Percentiles rank a stretch among this genome's conserved stretches.
Evolutionary conservation across 2,329 filamentous ascomycete species (phyloP).

Genomic region (Incumbomyces lentus): DNA sequence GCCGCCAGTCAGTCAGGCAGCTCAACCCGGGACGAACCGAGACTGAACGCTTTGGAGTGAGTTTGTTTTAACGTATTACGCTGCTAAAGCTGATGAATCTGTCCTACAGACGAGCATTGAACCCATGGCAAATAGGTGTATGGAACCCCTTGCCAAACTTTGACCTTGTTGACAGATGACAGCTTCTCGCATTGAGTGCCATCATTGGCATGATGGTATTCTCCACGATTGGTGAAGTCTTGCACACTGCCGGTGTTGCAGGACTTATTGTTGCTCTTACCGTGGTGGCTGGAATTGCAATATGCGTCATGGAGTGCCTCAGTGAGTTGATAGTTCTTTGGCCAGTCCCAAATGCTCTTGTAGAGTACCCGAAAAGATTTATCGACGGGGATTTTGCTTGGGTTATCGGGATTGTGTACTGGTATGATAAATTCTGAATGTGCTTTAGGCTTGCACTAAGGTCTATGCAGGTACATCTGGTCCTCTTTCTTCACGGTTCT

Average conservation of each 20-base stretch:
- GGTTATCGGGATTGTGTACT: slow-evolving; percentile 28
- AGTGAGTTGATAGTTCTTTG: slow-evolving; percentile 29
- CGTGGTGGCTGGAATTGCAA: slow-evolving; percentile 25
- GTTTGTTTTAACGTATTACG: background rate
- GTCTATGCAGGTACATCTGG: slow-evolving; percentile 21
- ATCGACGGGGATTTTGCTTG: slow-evolving; percentile 29
- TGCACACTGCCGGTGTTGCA: slow-evolving; percentile 26
- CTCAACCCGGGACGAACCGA: no score
- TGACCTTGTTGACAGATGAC: background rate
- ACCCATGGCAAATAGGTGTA: slow-evolving; percentile 8
- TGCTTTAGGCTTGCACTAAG: background rate
- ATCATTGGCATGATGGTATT: slow-evolving; percentile 28
- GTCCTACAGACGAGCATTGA: background rate
- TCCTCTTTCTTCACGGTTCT: slow-evolving; percentile 24
- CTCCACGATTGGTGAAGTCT: slow-evolving; percentile 24
- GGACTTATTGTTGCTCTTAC: slow-evolving; percentile 26
- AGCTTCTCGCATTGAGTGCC: slow-evolving; percentile 27
- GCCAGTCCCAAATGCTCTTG: slow-evolving; percentile 29
- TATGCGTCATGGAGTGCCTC: slow-evolving; percentile 31
- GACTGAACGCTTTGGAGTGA: no score
- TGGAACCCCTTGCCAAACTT: background rate
- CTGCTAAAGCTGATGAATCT: background rate
- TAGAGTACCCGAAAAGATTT: slow-evolving; percentile 28
- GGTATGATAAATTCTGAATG: slow-evolving; percentile 18
- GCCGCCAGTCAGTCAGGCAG: no score